These are phyloP conservation scores for Nannochloropsis gaditana DNA, from an alignment of 108 stramenopile genomes.

Conservation along the genomic window DNA sequence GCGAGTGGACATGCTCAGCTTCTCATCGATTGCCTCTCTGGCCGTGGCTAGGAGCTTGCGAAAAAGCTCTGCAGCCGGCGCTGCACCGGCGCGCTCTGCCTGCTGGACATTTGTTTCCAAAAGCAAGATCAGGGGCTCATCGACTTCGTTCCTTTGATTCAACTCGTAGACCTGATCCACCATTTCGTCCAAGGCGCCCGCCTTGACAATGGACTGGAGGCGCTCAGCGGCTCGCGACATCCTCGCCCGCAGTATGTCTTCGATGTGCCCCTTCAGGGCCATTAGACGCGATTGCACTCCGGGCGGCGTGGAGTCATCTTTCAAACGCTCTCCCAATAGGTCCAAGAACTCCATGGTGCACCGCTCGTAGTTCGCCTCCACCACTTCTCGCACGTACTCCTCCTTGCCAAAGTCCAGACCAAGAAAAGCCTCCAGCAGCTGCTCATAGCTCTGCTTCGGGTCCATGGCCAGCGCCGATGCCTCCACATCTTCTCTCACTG, in stretches of 20 bases:
- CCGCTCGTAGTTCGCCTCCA: constrained; percentile 3
- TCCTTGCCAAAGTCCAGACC: not conserved
- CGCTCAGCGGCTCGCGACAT: constrained; percentile 5
- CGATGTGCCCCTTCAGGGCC: not conserved
- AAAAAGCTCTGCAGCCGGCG: not conserved
- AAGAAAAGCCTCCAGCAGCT: not conserved
- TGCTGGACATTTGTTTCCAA: constrained; percentile 8
- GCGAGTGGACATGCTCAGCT: constrained; percentile 9
- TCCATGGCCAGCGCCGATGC: not conserved
- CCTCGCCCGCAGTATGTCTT: not conserved
- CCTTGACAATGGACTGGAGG: not conserved
- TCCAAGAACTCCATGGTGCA: not conserved
- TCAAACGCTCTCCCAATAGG: not conserved
- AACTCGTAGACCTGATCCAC: not conserved
- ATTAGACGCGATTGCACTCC: not conserved
- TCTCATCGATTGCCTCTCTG: not conserved
- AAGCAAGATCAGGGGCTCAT: not conserved
- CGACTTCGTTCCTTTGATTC: not conserved
- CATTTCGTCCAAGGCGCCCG: not conserved
- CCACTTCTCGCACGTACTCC: not conserved
- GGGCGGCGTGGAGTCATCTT: not conserved
- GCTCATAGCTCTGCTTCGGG: not conserved
- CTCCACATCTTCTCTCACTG: not conserved
- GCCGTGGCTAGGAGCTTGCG: not conserved
- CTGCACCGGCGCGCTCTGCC: constrained; percentile 9